Conservation (phyloP, 2,329 filamentous ascomycete species). For the Emmonsia crescens region DNA sequence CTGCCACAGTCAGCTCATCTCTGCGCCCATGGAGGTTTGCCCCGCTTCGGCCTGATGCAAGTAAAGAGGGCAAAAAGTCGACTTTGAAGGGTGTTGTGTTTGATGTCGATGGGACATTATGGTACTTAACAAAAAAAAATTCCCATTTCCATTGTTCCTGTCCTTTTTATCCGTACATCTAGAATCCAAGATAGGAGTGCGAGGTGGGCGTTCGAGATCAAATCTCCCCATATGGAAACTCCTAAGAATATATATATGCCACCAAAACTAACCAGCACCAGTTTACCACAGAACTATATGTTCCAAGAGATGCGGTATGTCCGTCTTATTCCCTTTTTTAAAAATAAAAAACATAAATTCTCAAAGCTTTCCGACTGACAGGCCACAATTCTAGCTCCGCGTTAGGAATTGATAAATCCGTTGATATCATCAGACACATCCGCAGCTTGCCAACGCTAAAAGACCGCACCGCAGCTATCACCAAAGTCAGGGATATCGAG, state of each 20-base stretch:
- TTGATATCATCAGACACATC: constrained; percentile 85
- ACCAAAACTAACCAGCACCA: constrained; percentile 25
- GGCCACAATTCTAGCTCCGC: constrained; percentile 32
- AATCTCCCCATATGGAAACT: background rate
- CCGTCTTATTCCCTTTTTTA: background rate
- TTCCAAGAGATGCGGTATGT: constrained; percentile 69
- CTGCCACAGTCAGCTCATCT: constrained; percentile 14
- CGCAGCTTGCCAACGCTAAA: constrained; percentile 54
- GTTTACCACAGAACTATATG: constrained; percentile 91
- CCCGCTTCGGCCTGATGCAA: constrained; percentile 33
- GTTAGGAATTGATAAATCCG: constrained; percentile 58
- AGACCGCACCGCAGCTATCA: constrained; percentile 54
- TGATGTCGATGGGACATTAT: constrained; percentile 91
- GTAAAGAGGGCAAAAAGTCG: constrained; percentile 25
- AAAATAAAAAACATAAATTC: background rate
- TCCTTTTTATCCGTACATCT: background rate
- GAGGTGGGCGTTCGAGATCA: background rate
- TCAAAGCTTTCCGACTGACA: constrained; percentile 21
- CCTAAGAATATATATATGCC: background rate
- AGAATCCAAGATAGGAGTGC: background rate
- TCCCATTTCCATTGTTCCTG: constrained; percentile 9
- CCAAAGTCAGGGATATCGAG: constrained; percentile 69
- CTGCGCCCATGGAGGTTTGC: constrained; percentile 38
- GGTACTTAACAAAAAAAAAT: constrained; percentile 40
- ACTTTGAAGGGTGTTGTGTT: constrained; percentile 57